phyloP scores from a whole-genome alignment of 208 protist genomes.

The Crithidia brevicula region DNA sequence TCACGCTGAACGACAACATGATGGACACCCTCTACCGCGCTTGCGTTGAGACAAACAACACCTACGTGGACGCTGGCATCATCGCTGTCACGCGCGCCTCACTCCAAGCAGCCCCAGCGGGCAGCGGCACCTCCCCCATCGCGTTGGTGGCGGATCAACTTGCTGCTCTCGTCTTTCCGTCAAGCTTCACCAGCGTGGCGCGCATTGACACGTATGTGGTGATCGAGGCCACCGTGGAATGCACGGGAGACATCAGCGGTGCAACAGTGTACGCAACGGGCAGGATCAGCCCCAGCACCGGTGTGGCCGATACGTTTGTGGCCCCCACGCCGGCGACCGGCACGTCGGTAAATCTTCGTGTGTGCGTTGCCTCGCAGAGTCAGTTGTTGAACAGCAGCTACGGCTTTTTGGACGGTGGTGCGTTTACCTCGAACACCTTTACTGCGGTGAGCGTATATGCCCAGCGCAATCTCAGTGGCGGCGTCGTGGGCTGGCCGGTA shows the following conservation, averaged over 20 bases:
- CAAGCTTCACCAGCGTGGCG: constrained; percentile 1
- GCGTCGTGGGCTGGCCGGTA: constrained; percentile 39
- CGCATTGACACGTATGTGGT: constrained; percentile 14
- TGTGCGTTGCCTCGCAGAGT: constrained; percentile 30
- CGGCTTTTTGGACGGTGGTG: constrained; percentile 46
- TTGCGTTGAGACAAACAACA: constrained; percentile 13
- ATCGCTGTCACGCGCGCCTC: constrained; percentile 2
- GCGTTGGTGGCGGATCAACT: constrained; percentile 4
- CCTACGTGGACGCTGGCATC: constrained; percentile 15
- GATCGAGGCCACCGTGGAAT: background rate
- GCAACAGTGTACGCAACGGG: background rate
- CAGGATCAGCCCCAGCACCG: constrained; percentile 13
- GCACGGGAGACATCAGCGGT: constrained; percentile 7
- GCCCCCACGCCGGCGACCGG: background rate
- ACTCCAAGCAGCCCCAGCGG: background rate
- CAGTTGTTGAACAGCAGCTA: constrained; percentile 23
- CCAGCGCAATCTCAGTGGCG: constrained; percentile 25
- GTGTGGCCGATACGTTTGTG: constrained; percentile 31
- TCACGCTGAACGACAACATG: constrained; percentile 19
- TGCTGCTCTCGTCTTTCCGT: background rate
- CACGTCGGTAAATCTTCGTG: constrained; percentile 18
- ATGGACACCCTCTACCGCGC: constrained; percentile 10
- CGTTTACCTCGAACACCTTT: constrained; percentile 32
- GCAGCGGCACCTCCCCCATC: no score
- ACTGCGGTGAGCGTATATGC: constrained; percentile 16